Evolutionary conservation across 176 grass and related monocot species (phyloP).

Genomic region (Zoysia japonica): DNA sequence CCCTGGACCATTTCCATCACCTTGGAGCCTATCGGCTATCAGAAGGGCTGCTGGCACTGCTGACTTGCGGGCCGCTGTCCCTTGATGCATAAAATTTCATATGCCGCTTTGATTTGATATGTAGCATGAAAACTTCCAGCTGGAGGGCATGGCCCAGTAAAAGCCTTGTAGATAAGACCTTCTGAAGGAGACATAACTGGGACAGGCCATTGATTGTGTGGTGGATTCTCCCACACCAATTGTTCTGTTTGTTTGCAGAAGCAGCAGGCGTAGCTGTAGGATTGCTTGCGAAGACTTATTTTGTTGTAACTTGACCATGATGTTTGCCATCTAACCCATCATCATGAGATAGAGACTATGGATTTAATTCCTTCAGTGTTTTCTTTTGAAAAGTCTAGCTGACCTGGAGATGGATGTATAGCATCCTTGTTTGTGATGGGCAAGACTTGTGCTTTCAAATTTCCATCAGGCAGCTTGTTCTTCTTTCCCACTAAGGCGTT

Average conservation of each 20-base stretch:
- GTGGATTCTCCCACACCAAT: constrained; percentile 53
- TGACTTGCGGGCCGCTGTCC: constrained; percentile 77
- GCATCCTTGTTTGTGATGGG: constrained; percentile 39
- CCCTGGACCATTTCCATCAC: constrained; percentile 37
- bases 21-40: constrained; percentile 50
- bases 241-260: constrained; percentile 59
- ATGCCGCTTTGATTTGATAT: constrained; percentile 47
- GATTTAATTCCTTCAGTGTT: constrained; percentile 34
- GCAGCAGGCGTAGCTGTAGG: constrained; percentile 34
- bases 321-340: constrained; percentile 12
- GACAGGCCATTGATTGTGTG: constrained; percentile 81
- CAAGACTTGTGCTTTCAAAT: constrained; percentile 43
- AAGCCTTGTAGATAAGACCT: constrained; percentile 95
- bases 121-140: constrained; percentile 80
- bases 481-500: constrained; percentile 45
- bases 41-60: constrained; percentile 72
- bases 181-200: constrained; percentile 91
- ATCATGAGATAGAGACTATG: constrained; percentile 37
- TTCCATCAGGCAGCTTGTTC: constrained; percentile 48
- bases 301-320: constrained; percentile 31
- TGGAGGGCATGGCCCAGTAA: constrained; percentile 67
- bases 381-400: constrained; percentile 48
- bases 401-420: constrained; percentile 41
- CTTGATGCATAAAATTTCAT: constrained; percentile 68
- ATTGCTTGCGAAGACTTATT: constrained; percentile 26